Conservation (phyloP, 2,329 filamentous ascomycete species). For the Pseudophaeomoniella oleicola region DNA sequence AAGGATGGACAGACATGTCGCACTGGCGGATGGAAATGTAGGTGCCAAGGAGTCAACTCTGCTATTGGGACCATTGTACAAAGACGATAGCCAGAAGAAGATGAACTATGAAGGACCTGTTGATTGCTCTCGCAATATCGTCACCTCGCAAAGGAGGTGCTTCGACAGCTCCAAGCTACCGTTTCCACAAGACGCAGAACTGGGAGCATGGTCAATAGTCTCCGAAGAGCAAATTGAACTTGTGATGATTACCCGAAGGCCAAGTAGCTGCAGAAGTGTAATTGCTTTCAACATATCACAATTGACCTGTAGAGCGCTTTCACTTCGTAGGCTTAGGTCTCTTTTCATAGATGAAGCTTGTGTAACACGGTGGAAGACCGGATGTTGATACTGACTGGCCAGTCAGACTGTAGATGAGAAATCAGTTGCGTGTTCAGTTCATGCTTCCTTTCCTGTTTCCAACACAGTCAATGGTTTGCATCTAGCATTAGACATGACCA, state of each 20-base stretch:
- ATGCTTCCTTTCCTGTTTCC: no score
- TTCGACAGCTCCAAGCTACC: slow-evolving; percentile 11
- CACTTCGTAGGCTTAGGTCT: neutral
- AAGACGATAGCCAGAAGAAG: slow-evolving; percentile 5
- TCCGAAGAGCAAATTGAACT: slow-evolving; percentile 9
- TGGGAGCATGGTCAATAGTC: slow-evolving; percentile 9
- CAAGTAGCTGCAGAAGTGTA: slow-evolving; percentile 14
- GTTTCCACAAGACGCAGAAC: slow-evolving; percentile 9
- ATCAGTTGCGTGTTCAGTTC: no score
- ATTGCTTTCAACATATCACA: slow-evolving; percentile 7
- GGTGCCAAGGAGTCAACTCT: slow-evolving; percentile 13
- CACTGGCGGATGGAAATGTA: slow-evolving; percentile 11
- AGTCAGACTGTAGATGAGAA: no score
- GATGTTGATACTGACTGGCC: no score
- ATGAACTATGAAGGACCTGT: slow-evolving; percentile 14
- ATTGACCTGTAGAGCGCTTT: neutral
- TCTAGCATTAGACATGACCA: no score
- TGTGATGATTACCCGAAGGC: slow-evolving; percentile 6
- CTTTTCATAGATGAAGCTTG: no score
- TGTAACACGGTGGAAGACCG: no score
- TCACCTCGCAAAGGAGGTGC: slow-evolving; percentile 8
- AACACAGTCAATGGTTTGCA: no score
- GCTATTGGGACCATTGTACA: slow-evolving; percentile 9
- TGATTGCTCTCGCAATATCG: slow-evolving; percentile 10
- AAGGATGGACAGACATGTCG: no score